Conservation (phyloP, 441 rosid genomes). For the Pelargonium fulgidum region DNA sequence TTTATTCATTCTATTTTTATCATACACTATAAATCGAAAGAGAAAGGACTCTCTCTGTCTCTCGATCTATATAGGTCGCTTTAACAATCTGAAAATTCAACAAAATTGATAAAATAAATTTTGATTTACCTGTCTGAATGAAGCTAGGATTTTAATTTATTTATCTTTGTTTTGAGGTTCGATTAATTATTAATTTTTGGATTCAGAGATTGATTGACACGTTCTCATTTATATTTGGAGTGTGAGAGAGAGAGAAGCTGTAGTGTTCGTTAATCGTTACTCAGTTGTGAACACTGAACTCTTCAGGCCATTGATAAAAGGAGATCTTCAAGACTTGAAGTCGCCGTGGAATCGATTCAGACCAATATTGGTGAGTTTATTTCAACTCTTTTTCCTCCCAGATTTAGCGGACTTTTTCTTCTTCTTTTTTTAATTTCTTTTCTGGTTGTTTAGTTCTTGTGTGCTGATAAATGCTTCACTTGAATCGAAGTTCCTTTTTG, state of each 20-base stretch:
- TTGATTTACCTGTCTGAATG: not conserved
- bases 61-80: not conserved
- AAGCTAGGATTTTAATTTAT: not conserved
- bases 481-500: not conserved
- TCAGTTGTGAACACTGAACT: not conserved
- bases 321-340: slow-evolving; percentile 5
- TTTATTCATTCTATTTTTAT: not conserved
- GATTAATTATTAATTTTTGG: not conserved
- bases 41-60: not conserved
- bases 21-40: not conserved
- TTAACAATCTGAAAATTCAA: too few relatives aligned
- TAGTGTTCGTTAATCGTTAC: not conserved
- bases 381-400: not conserved
- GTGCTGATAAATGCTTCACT: not conserved
- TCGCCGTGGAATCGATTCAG: slow-evolving; percentile 16
- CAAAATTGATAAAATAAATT: not conserved
- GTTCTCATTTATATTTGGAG: slow-evolving; percentile 7
- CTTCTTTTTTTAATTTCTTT: too few relatives aligned
- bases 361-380: slow-evolving; percentile 35
- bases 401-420: too few relatives aligned
- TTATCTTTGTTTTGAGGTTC: too few relatives aligned
- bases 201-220: slow-evolving; percentile 21
- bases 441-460: not conserved
- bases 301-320: not conserved
- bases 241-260: not conserved